phyloP scores from a whole-genome alignment of 1,284 basidiomycete species.

The Schizophyllum amplum region DNA sequence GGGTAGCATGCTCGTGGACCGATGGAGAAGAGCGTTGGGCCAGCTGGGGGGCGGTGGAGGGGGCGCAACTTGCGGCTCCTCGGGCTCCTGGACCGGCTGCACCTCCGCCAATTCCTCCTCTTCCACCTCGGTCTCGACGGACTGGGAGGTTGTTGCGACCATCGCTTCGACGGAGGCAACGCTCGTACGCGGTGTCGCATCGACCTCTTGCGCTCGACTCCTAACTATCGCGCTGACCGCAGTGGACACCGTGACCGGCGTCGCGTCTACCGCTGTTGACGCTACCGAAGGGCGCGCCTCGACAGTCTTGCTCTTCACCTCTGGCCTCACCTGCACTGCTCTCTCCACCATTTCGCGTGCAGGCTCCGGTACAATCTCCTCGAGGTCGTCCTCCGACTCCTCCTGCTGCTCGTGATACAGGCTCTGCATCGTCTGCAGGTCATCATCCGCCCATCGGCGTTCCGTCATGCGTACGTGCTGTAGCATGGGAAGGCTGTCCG shows the following conservation, averaged over 20 bases:
- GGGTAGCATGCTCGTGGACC: not conserved
- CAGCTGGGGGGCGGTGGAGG: not conserved
- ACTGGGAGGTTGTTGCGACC: not conserved
- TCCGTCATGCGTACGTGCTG: constrained; percentile 58
- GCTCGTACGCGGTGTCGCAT: constrained; percentile 23
- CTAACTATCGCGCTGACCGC: constrained; percentile 25
- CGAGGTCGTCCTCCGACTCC: constrained; percentile 39
- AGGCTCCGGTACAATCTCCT: constrained; percentile 39
- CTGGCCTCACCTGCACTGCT: constrained; percentile 41
- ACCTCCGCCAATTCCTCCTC: too few species aligned
- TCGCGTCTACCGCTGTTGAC: constrained; percentile 42
- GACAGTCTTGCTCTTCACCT: constrained; percentile 34
- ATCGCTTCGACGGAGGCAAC: constrained; percentile 24
- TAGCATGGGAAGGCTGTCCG: constrained; percentile 59
- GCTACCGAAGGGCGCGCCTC: constrained; percentile 28
- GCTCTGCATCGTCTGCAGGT: constrained; percentile 16
- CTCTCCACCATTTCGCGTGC: constrained; percentile 38
- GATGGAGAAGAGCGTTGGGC: not conserved
- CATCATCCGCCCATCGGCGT: constrained; percentile 19
- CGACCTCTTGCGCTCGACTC: constrained; percentile 29
- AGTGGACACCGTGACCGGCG: constrained; percentile 23
- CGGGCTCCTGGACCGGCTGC: too few species aligned
- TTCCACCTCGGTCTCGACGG: constrained; percentile 6
- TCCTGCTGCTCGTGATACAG: not conserved
- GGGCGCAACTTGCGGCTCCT: not conserved